Base-by-base conservation (phyloP, 2,329 filamentous ascomycete genomes). In the Cytospora chrysosperma region DNA sequence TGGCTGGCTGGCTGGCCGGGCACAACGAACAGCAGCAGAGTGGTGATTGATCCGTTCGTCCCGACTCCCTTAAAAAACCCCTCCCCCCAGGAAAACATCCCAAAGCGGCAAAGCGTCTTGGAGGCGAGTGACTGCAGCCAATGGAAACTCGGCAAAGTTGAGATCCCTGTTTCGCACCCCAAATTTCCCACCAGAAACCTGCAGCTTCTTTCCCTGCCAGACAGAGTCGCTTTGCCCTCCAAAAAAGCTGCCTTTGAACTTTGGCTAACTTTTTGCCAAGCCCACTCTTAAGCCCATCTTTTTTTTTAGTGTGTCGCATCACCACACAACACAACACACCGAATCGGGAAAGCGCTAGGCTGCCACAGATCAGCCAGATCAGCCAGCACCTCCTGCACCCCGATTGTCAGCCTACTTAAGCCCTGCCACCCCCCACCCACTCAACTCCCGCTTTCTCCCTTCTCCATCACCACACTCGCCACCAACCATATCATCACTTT, bases 371-470 rank as follows among this genome's bases (percentile, higher is more conserved):
- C 65, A 58, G 67, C 67, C 69, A 74, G 59, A 76, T 76, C 75
- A 76, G 74, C 74, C 73, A 69, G 68, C 70, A 72, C 69, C 70
- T 67, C 70, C 68, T 69, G 67, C 50, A 34, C 62, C 64, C 62
- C 59, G 61, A 54, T 61, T 56, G 65, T 68, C 58, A 68, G 40
- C 72, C 70, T 76, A 77, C 72, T 73, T 77, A 78, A 77, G 75
- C 69, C 71, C n/a, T 69, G 68, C 69, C 70, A 72, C 76, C 79
- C 81, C 80, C 80, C 76, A 77, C 78, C 70, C 70, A 68, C 62
- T 68, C 69, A 66, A 67, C 78, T 76, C 67, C 73, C 69, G 51
- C 68, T 73, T 72, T 69, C 74, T 73, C 70, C 72, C 68, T 72
- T 66, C 69, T 68, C 65, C 68, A 64, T 64, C 59, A 43, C 40